Evolutionary conservation across 768 basidiomycete species (phyloP).

Genomic region (Mycena rosella): DNA sequence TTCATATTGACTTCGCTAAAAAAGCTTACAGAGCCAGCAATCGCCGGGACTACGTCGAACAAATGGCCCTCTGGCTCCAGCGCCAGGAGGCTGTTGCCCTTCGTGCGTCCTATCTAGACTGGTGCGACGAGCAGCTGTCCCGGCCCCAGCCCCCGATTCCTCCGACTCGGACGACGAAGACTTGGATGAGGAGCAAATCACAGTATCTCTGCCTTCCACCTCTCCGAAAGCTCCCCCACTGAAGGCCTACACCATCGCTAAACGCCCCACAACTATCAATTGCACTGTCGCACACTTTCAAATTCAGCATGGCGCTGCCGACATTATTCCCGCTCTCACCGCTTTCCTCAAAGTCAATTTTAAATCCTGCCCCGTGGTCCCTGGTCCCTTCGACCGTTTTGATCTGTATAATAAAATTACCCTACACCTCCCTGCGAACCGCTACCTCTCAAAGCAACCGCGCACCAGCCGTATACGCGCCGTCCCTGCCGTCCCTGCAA

Average conservation of each 20-base stretch:
- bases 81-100: constrained; percentile 44
- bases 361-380: neutral
- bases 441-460: neutral
- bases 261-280: neutral
- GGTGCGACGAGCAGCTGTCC: constrained; percentile 27
- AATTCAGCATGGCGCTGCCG: neutral
- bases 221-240: neutral
- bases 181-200: neutral
- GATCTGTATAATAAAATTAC: constrained; percentile 11
- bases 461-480: constrained; percentile 14
- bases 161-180: constrained; percentile 6
- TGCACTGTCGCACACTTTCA: neutral
- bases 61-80: constrained; percentile 3
- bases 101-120: constrained; percentile 34
- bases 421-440: neutral
- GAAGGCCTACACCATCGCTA: constrained; percentile 4
- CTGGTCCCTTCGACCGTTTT: constrained; percentile 10
- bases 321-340: neutral
- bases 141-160: too few relatives aligned
- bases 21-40: neutral
- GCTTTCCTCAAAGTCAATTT: constrained; percentile 8
- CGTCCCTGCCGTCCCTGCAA: constrained; percentile 1
- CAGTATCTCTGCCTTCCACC: neutral
- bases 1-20: neutral
- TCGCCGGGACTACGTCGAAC: neutral